phyloP scores from a whole-genome alignment of 2,329 filamentous ascomycete genomes.

The Pyrenochaeta sp. region DNA sequence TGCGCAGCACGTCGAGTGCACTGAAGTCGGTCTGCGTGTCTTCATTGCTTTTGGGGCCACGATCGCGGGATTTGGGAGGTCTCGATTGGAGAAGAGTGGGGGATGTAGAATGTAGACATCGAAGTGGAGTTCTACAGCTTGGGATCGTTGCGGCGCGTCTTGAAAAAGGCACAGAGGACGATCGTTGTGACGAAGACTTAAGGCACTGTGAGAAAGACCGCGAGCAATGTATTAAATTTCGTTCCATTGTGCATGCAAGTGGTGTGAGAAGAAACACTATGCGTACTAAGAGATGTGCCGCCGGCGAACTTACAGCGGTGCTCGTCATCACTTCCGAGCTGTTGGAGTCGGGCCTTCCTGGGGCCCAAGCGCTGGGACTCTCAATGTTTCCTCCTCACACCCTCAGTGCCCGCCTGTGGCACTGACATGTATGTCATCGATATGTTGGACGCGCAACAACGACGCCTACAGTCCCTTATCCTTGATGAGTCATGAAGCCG shows the following conservation, averaged over 20 bases:
- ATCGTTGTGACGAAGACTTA: neutral
- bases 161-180: neutral
- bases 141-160: conserved; percentile 8
- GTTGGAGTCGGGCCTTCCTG: neutral
- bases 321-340: neutral
- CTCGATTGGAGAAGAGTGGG: conserved; percentile 26
- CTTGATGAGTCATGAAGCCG: neutral
- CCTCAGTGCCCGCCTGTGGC: no score
- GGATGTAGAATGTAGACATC: conserved; percentile 33
- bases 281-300: neutral
- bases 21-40: conserved; percentile 75
- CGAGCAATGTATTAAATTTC: conserved; percentile 18
- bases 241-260: conserved; percentile 25
- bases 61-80: conserved; percentile 62
- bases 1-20: conserved; percentile 79
- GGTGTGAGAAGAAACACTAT: conserved; percentile 2
- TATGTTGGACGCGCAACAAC: no score
- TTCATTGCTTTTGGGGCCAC: conserved; percentile 68
- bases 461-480: no score
- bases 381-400: no score
- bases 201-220: conserved; percentile 17
- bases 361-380: neutral
- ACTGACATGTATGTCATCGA: no score
- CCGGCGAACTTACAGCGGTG: neutral
- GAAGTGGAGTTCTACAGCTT: neutral